phyloP scores from a whole-genome alignment of 2,329 filamentous ascomycete species.

The Rasamsonia emersonii region DNA sequence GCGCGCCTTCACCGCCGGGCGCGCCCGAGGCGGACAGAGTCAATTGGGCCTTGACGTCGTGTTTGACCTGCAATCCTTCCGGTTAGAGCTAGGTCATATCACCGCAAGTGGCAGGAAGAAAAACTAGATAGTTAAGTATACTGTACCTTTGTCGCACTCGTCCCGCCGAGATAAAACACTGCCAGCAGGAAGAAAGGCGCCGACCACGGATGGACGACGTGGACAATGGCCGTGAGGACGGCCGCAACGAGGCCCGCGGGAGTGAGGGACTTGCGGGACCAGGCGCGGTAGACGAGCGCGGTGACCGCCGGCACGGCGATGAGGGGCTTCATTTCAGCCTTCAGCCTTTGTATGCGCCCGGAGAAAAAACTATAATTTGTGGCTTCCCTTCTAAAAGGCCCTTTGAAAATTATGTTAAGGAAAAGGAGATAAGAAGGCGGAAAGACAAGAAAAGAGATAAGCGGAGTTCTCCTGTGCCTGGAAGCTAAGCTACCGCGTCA shows the following conservation, averaged over 20 bases:
- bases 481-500: too few relatives aligned
- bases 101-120: too few relatives aligned
- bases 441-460: too few relatives aligned
- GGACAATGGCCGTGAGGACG: constrained; percentile 62
- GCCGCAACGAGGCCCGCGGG: constrained; percentile 65
- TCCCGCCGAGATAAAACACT: constrained; percentile 82
- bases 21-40: constrained; percentile 69
- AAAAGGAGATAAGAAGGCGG: too few relatives aligned
- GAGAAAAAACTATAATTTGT: too few relatives aligned
- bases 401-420: too few relatives aligned
- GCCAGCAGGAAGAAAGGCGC: constrained; percentile 77
- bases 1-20: constrained; percentile 66
- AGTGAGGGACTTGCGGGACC: constrained; percentile 69
- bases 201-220: constrained; percentile 89
- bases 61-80: constrained; percentile 57
- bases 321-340: constrained; percentile 37
- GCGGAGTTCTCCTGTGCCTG: too few relatives aligned
- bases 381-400: too few relatives aligned
- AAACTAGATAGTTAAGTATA: constrained; percentile 3
- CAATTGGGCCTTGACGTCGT: constrained; percentile 71
- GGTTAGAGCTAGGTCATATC: not conserved
- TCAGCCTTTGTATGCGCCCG: too few relatives aligned
- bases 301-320: constrained; percentile 41
- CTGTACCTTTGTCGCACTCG: constrained; percentile 67
- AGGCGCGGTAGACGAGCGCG: constrained; percentile 58